These are phyloP conservation scores for Hortiboletus campestris DNA, from an alignment of 768 basidiomycete genomes.

Conservation along the genomic window DNA sequence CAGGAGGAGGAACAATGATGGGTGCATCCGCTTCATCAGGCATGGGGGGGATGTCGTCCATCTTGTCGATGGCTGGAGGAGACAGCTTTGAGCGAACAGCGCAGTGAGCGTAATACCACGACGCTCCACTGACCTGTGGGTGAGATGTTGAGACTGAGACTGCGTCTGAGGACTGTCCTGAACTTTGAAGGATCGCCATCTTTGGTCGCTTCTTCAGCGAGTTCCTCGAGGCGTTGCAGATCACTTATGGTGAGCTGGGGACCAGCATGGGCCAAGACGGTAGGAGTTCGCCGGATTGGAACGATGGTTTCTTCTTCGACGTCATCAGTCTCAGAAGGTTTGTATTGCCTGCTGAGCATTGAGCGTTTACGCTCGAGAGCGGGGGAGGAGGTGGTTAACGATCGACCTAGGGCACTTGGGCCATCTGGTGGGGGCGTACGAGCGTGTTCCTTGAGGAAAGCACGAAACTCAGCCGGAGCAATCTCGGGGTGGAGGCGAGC, in stretches of 20 bases:
- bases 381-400: conserved; percentile 43
- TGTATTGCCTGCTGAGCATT: conserved; percentile 94
- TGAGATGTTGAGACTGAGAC: conserved; percentile 82
- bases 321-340: conserved; percentile 74
- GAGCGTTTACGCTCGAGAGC: conserved; percentile 82
- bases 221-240: conserved; percentile 88
- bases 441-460: conserved; percentile 92
- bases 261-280: conserved; percentile 61
- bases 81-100: conserved; percentile 21
- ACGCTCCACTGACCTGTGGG: conserved; percentile 67
- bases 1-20: conserved; percentile 80
- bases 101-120: conserved; percentile 5
- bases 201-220: conserved; percentile 86
- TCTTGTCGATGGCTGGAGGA: conserved; percentile 57
- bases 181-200: conserved; percentile 82
- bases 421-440: conserved; percentile 56
- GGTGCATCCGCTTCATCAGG: conserved; percentile 87
- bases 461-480: conserved; percentile 92
- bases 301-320: conserved; percentile 70
- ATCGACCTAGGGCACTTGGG: conserved; percentile 37
- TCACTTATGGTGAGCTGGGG: conserved; percentile 92
- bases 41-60: conserved; percentile 65
- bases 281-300: conserved; percentile 66
- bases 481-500: conserved; percentile 96
- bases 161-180: conserved; percentile 76